Percentiles rank a stretch among this genome's conserved stretches.
phyloP scores from a whole-genome alignment of 768 basidiomycete genomes.

The Xanthoconium purpureum region DNA sequence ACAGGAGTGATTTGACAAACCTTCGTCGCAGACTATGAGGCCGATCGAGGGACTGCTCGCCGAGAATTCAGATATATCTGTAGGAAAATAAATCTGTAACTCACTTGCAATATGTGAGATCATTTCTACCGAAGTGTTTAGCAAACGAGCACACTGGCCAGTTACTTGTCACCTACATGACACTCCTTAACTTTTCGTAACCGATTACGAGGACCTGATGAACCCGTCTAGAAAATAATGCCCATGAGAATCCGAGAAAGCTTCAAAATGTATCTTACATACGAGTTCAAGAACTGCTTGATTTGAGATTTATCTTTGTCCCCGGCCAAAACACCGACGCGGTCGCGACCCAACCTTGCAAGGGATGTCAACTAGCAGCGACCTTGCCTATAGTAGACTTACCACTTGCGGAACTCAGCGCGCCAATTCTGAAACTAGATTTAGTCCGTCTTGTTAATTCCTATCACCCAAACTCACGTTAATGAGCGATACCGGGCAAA shows the following conservation, averaged over 20 bases:
- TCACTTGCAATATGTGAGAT: slow-evolving; percentile 64
- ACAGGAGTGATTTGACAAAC: slow-evolving; percentile 31
- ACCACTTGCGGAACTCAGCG: slow-evolving; percentile 95
- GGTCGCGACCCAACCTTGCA: slow-evolving; percentile 49
- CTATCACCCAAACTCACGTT: slow-evolving; percentile 48
- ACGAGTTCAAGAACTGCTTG: slow-evolving; percentile 76
- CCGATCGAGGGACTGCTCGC: slow-evolving; percentile 78
- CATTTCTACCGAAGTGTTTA: slow-evolving; percentile 37
- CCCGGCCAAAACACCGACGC: slow-evolving; percentile 56
- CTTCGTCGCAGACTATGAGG: slow-evolving; percentile 94
- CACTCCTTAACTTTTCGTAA: slow-evolving; percentile 84
- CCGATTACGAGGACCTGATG: slow-evolving; percentile 92
- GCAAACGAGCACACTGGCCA: neutral
- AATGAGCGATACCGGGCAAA: slow-evolving; percentile 89
- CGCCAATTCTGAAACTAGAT: slow-evolving; percentile 75
- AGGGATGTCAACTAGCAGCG: neutral
- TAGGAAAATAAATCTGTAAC: slow-evolving; percentile 17
- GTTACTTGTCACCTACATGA: slow-evolving; percentile 56
- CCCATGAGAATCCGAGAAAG: neutral
- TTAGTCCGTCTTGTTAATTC: neutral
- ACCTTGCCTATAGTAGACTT: slow-evolving; percentile 29
- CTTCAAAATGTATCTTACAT: slow-evolving; percentile 23
- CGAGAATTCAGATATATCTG: neutral
- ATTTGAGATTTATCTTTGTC: slow-evolving; percentile 56
- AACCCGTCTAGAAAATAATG: slow-evolving; percentile 45